Evolutionary conservation across 2,329 filamentous ascomycete species (phyloP).

Genomic region (Penicillium fuscoglaucum): DNA sequence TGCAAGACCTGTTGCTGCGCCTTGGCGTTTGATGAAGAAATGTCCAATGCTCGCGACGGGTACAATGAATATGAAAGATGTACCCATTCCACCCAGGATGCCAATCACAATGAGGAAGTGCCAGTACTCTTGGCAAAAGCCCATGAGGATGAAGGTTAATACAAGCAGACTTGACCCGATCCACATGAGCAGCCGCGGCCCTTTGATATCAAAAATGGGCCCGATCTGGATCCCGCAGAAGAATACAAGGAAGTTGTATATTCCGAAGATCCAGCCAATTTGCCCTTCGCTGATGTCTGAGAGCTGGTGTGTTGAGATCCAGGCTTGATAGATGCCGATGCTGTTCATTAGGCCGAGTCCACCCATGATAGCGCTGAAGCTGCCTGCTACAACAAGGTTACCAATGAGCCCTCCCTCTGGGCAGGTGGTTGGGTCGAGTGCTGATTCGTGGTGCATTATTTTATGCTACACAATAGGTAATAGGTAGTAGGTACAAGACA

Average conservation of each 20-base stretch:
- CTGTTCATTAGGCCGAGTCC: slow-evolving; percentile 46
- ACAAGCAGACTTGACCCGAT: slow-evolving; percentile 26
- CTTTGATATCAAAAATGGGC: slow-evolving; percentile 42
- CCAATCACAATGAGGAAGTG: slow-evolving; percentile 20
- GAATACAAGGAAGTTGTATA: slow-evolving; percentile 44
- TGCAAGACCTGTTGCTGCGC: slow-evolving; percentile 19
- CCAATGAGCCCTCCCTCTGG: slow-evolving; percentile 47
- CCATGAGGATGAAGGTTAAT: slow-evolving; percentile 32
- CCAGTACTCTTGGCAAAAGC: slow-evolving; percentile 20
- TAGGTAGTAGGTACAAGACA: background rate
- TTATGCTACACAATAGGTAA: background rate
- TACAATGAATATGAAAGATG: slow-evolving; percentile 22
- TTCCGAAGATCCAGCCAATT: slow-evolving; percentile 46
- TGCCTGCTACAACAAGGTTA: slow-evolving; percentile 47
- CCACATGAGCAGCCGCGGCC: slow-evolving; percentile 13
- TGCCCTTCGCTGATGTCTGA: slow-evolving; percentile 30
- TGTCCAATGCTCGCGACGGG: slow-evolving; percentile 20
- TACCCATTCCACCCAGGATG: slow-evolving; percentile 16
- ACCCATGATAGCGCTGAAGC: slow-evolving; percentile 44
- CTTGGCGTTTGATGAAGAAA: slow-evolving; percentile 18
- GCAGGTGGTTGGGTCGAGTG: slow-evolving; percentile 19
- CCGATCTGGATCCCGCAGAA: slow-evolving; percentile 34
- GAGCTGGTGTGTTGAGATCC: slow-evolving; percentile 40
- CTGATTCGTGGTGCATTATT: slow-evolving; percentile 18
- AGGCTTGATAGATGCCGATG: slow-evolving; percentile 43